Evolutionary conservation across 2,329 filamentous ascomycete genomes (phyloP), one percentile per base, ranked within the genome.

Genomic region (Bipolaris victoriae): DNA sequence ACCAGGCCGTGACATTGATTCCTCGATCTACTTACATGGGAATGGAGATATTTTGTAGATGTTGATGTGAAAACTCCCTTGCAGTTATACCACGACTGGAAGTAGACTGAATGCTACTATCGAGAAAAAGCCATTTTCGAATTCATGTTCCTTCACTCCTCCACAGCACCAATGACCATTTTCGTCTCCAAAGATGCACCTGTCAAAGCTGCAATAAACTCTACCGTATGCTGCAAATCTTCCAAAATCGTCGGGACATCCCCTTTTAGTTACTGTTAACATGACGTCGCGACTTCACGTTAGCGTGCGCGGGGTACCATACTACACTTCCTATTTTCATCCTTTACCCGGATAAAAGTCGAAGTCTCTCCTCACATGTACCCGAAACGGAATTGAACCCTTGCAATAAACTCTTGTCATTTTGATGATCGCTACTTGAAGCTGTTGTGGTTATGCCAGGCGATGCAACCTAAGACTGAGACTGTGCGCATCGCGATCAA

Each of bases 391-490:
- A 57, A 16, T 18, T 5, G 9, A 1, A 44, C 40, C 36, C 51
- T 41, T 37, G 40, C 15, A 33, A 22, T n/a, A 10, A 35, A 15
- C 16, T 24, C 39, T 49, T 39, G 50, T 45, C 39, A 10, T 31
- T n/a, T 6, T 41, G 39, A 41, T 11, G 35, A 52, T 55, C 46
- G 16, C 37, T 45, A 33, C 31, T 44, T 31, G n/a, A 24, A 43
- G n/a, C 11, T 36, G 20, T 15, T 18, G 40, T 43, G 29, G 22
- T 29, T 47, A 56, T 33, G 29, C 26, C 26, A 18, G 40, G 37
- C 37, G 15, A 43, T 44, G 50, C 50, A 40, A 48, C 31, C 51
- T 24, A 54, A 57, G 43, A 57, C 31, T 49, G 50, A 45, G 33
- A 57, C 50, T 7, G n/a, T 15, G 29, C 43, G 49, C 37, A 52